phyloP scores from a whole-genome alignment of 2,329 filamentous ascomycete species.

The Pyricularia sp. region DNA sequence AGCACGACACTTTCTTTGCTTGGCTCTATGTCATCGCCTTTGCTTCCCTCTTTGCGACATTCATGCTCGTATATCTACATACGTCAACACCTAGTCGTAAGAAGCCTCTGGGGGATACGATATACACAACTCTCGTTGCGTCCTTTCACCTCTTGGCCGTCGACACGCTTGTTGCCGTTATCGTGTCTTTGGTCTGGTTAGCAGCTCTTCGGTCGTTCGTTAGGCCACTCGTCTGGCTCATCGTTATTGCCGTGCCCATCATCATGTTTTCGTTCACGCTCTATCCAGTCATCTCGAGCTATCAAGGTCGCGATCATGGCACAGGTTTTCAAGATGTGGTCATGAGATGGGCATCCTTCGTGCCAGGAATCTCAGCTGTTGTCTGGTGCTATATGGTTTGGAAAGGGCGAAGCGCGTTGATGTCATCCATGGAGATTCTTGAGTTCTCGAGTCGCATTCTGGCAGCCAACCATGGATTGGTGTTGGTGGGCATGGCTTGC shows the following conservation, averaged over 20 bases:
- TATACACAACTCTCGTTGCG: constrained; percentile 79
- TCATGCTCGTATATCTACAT: constrained; percentile 82
- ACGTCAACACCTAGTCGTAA: constrained; percentile 62
- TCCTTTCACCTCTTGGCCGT: constrained; percentile 85
- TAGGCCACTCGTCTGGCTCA: constrained; percentile 68
- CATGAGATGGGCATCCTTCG: constrained; percentile 78
- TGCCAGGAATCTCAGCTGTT: constrained; percentile 64
- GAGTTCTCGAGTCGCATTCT: constrained; percentile 89
- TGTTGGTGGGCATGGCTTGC: constrained; percentile 73
- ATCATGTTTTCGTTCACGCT: constrained; percentile 84
- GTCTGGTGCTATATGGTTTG: constrained; percentile 80
- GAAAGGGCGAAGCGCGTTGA: constrained; percentile 69
- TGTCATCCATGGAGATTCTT: constrained; percentile 77
- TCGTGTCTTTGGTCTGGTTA: constrained; percentile 86
- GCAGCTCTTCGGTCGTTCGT: constrained; percentile 82
- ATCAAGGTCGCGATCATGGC: constrained; percentile 68
- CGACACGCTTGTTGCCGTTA: constrained; percentile 82
- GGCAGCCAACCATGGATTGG: constrained; percentile 71
- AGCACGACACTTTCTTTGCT: constrained; percentile 86
- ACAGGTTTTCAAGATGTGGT: constrained; percentile 71
- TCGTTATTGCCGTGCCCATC: constrained; percentile 75
- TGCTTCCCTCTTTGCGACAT: constrained; percentile 77
- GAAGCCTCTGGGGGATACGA: constrained; percentile 76
- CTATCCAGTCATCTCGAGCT: constrained; percentile 86
- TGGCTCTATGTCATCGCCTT: constrained; percentile 81